A percentile compares a stretch with the other conserved stretches of the same genome.
These are phyloP conservation scores for Mucor saturninus DNA, from an alignment of 371 early-diverging fungal genomes.

Conservation along the genomic window DNA sequence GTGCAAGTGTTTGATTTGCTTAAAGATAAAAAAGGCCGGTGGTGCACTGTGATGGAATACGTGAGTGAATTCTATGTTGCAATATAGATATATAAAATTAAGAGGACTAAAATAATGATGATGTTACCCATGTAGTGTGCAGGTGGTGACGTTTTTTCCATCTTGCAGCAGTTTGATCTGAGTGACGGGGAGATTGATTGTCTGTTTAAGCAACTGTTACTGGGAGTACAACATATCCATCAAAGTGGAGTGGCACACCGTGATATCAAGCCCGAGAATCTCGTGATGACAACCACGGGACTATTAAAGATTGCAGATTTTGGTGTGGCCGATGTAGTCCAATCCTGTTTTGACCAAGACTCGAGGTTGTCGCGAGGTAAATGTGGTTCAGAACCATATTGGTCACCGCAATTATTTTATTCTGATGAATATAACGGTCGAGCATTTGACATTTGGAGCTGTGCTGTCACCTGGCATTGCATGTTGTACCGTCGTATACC, in stretches of 20 bases:
- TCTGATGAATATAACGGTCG: constrained; percentile 71
- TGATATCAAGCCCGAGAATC: constrained; percentile 90
- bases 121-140: constrained; percentile 38
- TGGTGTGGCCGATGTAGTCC: constrained; percentile 93
- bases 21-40: constrained; percentile 54
- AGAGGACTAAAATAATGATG: no score
- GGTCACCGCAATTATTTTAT: constrained; percentile 75
- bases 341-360: constrained; percentile 75
- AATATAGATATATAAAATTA: not conserved
- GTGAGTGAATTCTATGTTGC: constrained; percentile 19
- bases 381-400: constrained; percentile 89
- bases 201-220: constrained; percentile 84
- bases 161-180: constrained; percentile 49
- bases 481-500: constrained; percentile 79
- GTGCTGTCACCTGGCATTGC: constrained; percentile 82
- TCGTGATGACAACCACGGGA: constrained; percentile 79
- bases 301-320: constrained; percentile 96
- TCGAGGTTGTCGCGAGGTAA: constrained; percentile 70
- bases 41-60: constrained; percentile 70
- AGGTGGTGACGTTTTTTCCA: constrained; percentile 63
- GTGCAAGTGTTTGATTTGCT: constrained; percentile 72
- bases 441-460: constrained; percentile 83
- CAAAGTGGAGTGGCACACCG: constrained; percentile 89
- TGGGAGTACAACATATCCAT: constrained; percentile 96
- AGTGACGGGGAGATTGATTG: constrained; percentile 56